Percentiles rank a stretch among this genome's conserved stretches.
These are phyloP conservation scores for Stevia rebaudiana DNA, from an alignment of 140 eudicot genomes.

Conservation along the genomic window DNA sequence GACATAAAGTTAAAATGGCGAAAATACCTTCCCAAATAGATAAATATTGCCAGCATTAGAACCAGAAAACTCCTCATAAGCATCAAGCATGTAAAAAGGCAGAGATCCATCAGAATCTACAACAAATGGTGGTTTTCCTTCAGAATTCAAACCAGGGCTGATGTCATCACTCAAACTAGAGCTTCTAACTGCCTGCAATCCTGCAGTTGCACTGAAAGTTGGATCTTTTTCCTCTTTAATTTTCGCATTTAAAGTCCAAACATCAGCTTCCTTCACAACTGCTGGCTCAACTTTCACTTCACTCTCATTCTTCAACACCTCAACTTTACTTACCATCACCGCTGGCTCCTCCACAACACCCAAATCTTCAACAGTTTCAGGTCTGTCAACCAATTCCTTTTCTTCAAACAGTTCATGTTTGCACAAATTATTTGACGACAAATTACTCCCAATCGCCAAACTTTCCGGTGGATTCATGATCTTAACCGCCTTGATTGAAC, in stretches of 20 bases:
- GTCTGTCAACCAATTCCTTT: slow-evolving; percentile 7
- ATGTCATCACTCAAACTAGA: slow-evolving; percentile 22
- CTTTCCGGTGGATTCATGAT: slow-evolving; percentile 20
- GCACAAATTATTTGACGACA: not conserved
- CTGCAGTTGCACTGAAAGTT: slow-evolving; percentile 71
- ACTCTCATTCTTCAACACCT: slow-evolving; percentile 18
- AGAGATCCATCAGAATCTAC: slow-evolving; percentile 71
- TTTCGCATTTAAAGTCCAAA: slow-evolving; percentile 59
- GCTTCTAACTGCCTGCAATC: slow-evolving; percentile 47
- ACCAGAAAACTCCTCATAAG: slow-evolving; percentile 73
- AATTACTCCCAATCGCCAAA: slow-evolving; percentile 17
- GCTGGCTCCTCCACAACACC: slow-evolving; percentile 17
- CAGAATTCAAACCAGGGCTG: slow-evolving; percentile 19
- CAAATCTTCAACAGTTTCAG: slow-evolving; percentile 12
- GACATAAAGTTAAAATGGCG: not conserved
- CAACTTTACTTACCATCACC: slow-evolving; percentile 12
- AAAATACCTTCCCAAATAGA: slow-evolving; percentile 91
- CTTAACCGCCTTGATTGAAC: slow-evolving; percentile 21
- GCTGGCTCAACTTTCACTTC: slow-evolving; percentile 41
- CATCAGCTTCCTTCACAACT: slow-evolving; percentile 41
- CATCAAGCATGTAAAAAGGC: slow-evolving; percentile 84
- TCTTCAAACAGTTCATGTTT: slow-evolving; percentile 13
- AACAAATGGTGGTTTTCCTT: slow-evolving; percentile 59
- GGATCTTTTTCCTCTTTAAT: slow-evolving; percentile 56
- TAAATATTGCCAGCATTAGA: slow-evolving; percentile 72